Evolutionary conservation across 352 stramenopile genomes (phyloP).

Genomic region (Pythium sukuiense): DNA sequence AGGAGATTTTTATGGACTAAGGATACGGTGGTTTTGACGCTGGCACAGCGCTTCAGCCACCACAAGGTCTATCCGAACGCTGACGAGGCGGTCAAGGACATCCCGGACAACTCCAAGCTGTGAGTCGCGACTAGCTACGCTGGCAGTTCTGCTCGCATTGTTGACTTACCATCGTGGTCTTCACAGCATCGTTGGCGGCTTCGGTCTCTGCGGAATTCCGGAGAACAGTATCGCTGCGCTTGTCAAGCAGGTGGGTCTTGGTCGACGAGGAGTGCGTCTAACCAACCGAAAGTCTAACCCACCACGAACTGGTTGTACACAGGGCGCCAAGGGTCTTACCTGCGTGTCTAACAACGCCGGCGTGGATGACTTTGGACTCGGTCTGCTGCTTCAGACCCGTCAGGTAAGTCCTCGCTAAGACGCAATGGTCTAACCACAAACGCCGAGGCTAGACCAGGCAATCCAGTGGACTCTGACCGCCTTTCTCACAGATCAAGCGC

Average conservation of each 20-base stretch:
- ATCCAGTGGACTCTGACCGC: constrained; percentile 14
- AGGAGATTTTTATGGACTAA: not conserved
- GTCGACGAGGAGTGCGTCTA: not conserved
- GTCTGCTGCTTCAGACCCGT: constrained; percentile 90
- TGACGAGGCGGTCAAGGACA: constrained; percentile 74
- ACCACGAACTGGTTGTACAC: not conserved
- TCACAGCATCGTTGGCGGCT: constrained; percentile 82
- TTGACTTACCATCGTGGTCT: not conserved
- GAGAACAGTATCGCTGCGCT: constrained; percentile 90
- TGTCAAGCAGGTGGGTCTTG: constrained; percentile 54
- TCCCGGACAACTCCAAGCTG: constrained; percentile 69
- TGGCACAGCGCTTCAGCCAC: constrained; percentile 27
- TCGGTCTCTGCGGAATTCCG: constrained; percentile 91
- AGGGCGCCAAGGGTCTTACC: constrained; percentile 84
- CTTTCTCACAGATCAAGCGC: constrained; percentile 83
- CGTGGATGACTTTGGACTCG: constrained; percentile 93
- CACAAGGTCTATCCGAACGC: constrained; percentile 73
- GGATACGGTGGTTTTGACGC: not conserved
- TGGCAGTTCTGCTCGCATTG: constrained; percentile 6
- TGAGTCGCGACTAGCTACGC: constrained; percentile 23
- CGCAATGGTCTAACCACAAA: not conserved
- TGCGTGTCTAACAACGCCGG: constrained; percentile 94
- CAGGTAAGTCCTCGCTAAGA: constrained; percentile 49
- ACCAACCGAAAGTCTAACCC: not conserved
- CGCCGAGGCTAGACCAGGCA: not conserved